Evolutionary conservation across 805 yeast species (phyloP).

Genomic region (Torulaspora delbrueckii): DNA sequence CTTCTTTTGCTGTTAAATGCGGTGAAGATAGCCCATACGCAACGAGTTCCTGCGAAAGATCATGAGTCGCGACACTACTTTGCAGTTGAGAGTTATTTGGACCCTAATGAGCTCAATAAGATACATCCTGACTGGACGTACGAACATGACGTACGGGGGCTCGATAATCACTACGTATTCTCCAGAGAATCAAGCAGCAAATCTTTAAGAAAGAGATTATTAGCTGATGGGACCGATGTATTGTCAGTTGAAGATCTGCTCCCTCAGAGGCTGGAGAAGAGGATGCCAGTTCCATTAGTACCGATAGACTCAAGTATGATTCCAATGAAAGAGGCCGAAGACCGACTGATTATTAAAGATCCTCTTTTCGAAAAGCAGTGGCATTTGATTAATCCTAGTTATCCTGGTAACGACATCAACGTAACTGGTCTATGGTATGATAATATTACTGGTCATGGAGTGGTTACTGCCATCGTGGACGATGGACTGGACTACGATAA

Average conservation of each 20-base stretch:
- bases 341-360: slow-evolving; percentile 62
- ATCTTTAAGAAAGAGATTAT: slow-evolving; percentile 12
- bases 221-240: slow-evolving; percentile 12
- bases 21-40: slow-evolving; percentile 4
- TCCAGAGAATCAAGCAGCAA: slow-evolving; percentile 34
- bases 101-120: slow-evolving; percentile 36
- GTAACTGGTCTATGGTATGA: slow-evolving; percentile 80
- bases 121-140: slow-evolving; percentile 45
- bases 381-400: slow-evolving; percentile 77
- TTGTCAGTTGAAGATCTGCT: slow-evolving; percentile 52
- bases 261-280: slow-evolving; percentile 47
- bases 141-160: slow-evolving; percentile 62
- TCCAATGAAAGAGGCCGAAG: slow-evolving; percentile 44
- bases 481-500: slow-evolving; percentile 88
- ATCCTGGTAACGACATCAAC: slow-evolving; percentile 81
- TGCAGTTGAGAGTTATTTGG: slow-evolving; percentile 49
- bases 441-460: slow-evolving; percentile 74
- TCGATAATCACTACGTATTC: slow-evolving; percentile 62
- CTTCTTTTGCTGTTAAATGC: slow-evolving; percentile 5
- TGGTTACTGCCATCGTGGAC: slow-evolving; percentile 85
- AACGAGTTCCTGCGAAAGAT: slow-evolving; percentile 42
- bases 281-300: slow-evolving; percentile 50
- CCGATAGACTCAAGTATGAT: slow-evolving; percentile 50
- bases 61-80: slow-evolving; percentile 53
- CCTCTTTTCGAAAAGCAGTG: slow-evolving; percentile 84